phyloP scores from a whole-genome alignment of 352 stramenopile species.

The Peronospora destructor region DNA sequence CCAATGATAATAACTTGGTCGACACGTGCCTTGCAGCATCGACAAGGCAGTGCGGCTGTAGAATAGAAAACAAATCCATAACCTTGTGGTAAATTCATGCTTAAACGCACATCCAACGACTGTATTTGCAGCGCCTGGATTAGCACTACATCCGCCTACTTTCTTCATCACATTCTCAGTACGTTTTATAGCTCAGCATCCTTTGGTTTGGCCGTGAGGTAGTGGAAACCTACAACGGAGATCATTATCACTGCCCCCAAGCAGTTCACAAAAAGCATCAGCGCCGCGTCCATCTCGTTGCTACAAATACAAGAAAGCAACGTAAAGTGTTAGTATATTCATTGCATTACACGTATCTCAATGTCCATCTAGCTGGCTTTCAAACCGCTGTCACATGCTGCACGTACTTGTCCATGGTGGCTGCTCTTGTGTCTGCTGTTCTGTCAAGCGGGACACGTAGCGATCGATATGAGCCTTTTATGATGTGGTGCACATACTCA shows the following conservation, averaged over 20 bases:
- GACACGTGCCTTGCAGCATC: no score
- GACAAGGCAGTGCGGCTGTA: no score
- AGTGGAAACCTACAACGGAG: conserved; percentile 84
- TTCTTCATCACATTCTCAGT: neutral
- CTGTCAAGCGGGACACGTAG: conserved; percentile 4
- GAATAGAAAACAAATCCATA: no score
- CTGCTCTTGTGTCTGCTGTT: conserved; percentile 19
- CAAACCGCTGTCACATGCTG: neutral
- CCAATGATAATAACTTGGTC: no score
- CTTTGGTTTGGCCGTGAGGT: conserved; percentile 75
- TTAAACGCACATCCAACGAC: neutral
- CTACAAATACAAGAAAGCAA: conserved; percentile 27
- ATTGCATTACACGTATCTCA: neutral
- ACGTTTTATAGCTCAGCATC: conserved; percentile 65
- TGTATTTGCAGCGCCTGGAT: neutral
- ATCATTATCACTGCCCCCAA: conserved; percentile 84
- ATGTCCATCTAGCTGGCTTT: neutral
- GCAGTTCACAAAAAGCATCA: conserved; percentile 88
- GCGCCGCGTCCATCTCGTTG: conserved; percentile 79
- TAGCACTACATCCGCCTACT: neutral
- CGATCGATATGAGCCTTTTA: neutral
- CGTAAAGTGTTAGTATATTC: conserved; percentile 6
- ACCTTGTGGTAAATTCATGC: neutral
- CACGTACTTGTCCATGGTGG: conserved; percentile 40
- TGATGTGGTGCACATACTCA: conserved; percentile 8